phyloP scores from a whole-genome alignment of 2,329 filamentous ascomycete genomes.

The Coniochaeta sp. region DNA sequence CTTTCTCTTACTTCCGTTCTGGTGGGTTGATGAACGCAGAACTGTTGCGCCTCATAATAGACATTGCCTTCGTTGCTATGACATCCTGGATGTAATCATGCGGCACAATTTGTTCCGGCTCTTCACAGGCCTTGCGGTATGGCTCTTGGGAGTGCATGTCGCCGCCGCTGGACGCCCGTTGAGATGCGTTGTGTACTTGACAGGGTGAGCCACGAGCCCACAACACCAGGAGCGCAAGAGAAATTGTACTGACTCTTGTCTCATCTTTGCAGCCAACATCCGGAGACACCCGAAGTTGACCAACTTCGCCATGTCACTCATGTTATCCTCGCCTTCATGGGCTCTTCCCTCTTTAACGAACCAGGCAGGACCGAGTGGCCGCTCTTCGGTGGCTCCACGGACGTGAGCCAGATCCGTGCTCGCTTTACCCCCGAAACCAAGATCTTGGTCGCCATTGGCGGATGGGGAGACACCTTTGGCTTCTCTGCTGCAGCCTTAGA shows the following conservation, averaged over 20 bases:
- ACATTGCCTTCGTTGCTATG: not conserved
- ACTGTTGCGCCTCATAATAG: not conserved
- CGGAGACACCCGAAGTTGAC: conserved; percentile 27
- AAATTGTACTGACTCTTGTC: not conserved
- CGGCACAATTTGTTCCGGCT: conserved; percentile 6
- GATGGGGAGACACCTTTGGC: conserved; percentile 63
- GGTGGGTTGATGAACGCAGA: too few relatives aligned
- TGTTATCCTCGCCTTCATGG: conserved; percentile 52
- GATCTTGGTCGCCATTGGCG: conserved; percentile 64
- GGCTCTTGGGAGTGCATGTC: conserved; percentile 3
- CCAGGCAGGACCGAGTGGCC: conserved; percentile 33
- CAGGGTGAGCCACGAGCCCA: conserved; percentile 28
- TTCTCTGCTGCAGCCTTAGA: conserved; percentile 52
- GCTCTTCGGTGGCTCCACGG: conserved; percentile 38
- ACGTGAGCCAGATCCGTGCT: conserved; percentile 36
- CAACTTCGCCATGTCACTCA: conserved; percentile 43
- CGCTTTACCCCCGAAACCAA: conserved; percentile 47
- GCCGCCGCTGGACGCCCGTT: conserved; percentile 3
- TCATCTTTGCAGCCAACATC: conserved; percentile 34
- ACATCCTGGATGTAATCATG: conserved; percentile 1
- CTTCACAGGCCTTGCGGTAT: conserved; percentile 5
- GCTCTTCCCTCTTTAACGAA: conserved; percentile 42
- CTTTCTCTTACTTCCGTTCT: too few relatives aligned
- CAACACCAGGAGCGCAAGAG: not conserved
- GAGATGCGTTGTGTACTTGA: conserved; percentile 40